Conservation (phyloP, 2,329 filamentous ascomycete species). For the Fusarium sp. region DNA sequence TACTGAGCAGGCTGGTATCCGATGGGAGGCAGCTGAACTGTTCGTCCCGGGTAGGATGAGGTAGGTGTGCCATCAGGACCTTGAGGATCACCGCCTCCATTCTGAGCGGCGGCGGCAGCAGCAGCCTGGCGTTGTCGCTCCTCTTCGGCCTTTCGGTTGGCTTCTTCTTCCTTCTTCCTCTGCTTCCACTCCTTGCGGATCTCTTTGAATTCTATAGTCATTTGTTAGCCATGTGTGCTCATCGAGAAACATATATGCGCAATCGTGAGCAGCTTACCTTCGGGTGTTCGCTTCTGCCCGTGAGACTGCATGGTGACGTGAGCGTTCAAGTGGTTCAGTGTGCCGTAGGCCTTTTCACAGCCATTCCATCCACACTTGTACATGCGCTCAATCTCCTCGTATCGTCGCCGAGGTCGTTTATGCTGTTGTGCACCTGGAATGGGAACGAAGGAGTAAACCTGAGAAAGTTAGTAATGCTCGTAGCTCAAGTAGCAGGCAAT, state of each 20-base stretch:
- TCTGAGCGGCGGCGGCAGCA: slow-evolving; percentile 65
- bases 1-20: slow-evolving; percentile 76
- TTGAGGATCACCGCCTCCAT: slow-evolving; percentile 59
- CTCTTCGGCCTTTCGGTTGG: slow-evolving; percentile 68
- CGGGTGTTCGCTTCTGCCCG: slow-evolving; percentile 91
- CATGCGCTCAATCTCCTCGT: slow-evolving; percentile 99
- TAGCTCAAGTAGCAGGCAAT: not conserved
- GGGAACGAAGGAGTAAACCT: slow-evolving; percentile 98
- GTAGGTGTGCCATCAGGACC: slow-evolving; percentile 53
- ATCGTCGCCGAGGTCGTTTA: slow-evolving; percentile 90
- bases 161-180: slow-evolving; percentile 97
- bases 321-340: slow-evolving; percentile 95
- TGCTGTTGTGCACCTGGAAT: slow-evolving; percentile 97
- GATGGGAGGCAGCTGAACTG: slow-evolving; percentile 77
- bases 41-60: slow-evolving; percentile 65
- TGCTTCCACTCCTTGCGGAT: slow-evolving; percentile 99
- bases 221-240: slow-evolving; percentile 34
- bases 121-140: slow-evolving; percentile 72
- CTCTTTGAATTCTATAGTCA: slow-evolving; percentile 90
- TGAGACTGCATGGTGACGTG: slow-evolving; percentile 99
- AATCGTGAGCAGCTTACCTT: slow-evolving; percentile 72
- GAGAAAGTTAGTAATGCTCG: slow-evolving; percentile 36
- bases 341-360: slow-evolving; percentile 98
- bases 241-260: not conserved
- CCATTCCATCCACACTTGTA: slow-evolving; percentile 99